Evolutionary conservation across 2,329 filamentous ascomycete genomes (phyloP), one percentile per base, ranked within the genome.

Genomic region (Endoconidiophora laricicola): DNA sequence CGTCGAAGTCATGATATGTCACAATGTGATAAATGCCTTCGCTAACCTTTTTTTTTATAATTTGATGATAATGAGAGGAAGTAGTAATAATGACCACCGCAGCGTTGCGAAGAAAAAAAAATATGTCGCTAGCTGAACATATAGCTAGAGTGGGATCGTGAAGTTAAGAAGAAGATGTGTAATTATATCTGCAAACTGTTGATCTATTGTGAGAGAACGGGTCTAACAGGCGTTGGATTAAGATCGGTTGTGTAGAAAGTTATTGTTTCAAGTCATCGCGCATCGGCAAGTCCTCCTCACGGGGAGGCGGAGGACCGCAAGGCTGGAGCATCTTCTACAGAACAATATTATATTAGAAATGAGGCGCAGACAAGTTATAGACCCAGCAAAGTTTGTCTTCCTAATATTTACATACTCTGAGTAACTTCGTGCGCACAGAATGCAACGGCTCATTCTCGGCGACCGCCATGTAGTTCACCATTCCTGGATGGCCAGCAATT

Each of bases 391-490:
- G 12, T n/a, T 23, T 18, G 16, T 18, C 2, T 5, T 4, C 16
- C 9, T 23, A 2, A 12, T 16, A 33, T 9, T 20, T 12, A 63
- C 68, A 44, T 61, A 78, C 74, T 61, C 94, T 83, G 58, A 96
- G 81, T 69, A 94, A 74, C 64, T 79, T 73, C 12, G 82, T 78
- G 55, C 87, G 74, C 48, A 91, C 78, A 64, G 87, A 86, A 64
- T 87, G 81, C 52, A 81, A 73, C 4, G 84, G 75, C 64, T 94
- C 86, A 44, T 91, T 91, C 69, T 93, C 79, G 0, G 88, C 90
- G 46, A 96, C 79, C 16, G 84, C 76, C 71, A 95, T 87, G 65
- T 94, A 95, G 38, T 84, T 79, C 14, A 96, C 72, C 54, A 95
- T 72, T 6, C 87, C 83, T 14, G 87, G 84, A 63, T 98, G 91